A percentile compares a stretch with the other conserved stretches of the same genome.
These are phyloP conservation scores for Phialophora macrospora DNA, from an alignment of 2,329 filamentous ascomycete species.

Conservation along the genomic window DNA sequence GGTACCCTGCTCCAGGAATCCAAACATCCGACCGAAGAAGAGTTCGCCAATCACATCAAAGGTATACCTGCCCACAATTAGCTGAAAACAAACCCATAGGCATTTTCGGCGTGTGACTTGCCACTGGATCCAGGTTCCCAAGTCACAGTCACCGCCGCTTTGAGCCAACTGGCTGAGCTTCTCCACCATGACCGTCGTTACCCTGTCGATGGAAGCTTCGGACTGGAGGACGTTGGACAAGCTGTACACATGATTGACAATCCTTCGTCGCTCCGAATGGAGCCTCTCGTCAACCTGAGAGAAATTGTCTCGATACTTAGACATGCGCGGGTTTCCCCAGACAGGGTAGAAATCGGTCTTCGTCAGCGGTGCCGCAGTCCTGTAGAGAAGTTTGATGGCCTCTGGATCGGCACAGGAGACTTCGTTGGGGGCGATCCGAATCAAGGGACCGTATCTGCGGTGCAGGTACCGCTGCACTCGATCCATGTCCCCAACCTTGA, in stretches of 20 bases:
- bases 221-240: conserved; percentile 44
- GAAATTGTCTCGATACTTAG: conserved; percentile 41
- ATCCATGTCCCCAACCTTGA: background rate
- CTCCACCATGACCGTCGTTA: conserved; percentile 38
- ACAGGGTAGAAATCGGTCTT: conserved; percentile 43
- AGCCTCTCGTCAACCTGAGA: conserved; percentile 37
- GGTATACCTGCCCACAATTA: conserved; percentile 43
- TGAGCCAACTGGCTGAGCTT: conserved; percentile 34
- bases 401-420: conserved; percentile 39
- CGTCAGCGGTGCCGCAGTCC: conserved; percentile 30
- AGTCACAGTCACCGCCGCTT: conserved; percentile 34
- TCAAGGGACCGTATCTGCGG: conserved; percentile 32
- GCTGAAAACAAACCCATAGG: background rate
- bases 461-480: background rate
- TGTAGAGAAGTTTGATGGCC: conserved; percentile 40
- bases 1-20: conserved; percentile 48
- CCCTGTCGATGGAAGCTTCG: conserved; percentile 41
- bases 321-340: conserved; percentile 36
- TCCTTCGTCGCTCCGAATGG: conserved; percentile 41
- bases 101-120: conserved; percentile 21
- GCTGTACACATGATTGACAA: conserved; percentile 40
- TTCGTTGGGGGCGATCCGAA: conserved; percentile 49
- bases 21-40: conserved; percentile 50
- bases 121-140: conserved; percentile 41
- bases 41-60: conserved; percentile 53